A percentile compares a stretch with the other conserved stretches of the same genome.
Conservation (phyloP, 495 filamentous ascomycete genomes). For the Bacidia rubella region DNA sequence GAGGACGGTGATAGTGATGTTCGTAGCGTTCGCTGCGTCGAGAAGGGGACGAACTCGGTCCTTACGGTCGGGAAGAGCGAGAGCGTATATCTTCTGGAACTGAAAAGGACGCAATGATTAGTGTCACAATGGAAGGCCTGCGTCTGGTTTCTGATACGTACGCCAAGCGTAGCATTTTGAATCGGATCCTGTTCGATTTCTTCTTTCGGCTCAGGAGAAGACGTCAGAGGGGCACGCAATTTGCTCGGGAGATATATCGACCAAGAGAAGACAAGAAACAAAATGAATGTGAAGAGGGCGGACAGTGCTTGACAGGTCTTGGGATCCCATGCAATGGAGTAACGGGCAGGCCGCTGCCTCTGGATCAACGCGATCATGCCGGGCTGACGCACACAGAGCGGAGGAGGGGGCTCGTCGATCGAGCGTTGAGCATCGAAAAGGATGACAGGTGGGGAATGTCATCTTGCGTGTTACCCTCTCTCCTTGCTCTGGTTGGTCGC, state of each 20-base stretch:
- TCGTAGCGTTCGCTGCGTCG: conserved; percentile 12
- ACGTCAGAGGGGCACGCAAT: neutral
- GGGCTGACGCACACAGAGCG: neutral
- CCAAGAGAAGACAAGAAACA: conserved; percentile 10
- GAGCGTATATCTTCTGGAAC: conserved; percentile 11
- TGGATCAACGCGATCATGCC: neutral
- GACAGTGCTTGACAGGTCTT: neutral
- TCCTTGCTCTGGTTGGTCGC: neutral
- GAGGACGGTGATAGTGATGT: conserved; percentile 13
- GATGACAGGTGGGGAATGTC: neutral
- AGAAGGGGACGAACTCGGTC: conserved; percentile 11
- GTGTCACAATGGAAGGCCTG: neutral
- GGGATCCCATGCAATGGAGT: neutral
- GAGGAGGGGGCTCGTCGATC: neutral
- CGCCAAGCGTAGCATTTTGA: conserved; percentile 9
- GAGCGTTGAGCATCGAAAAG: neutral
- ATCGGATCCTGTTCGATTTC: conserved; percentile 2
- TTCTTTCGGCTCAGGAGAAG: neutral
- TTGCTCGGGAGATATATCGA: conserved; percentile 1
- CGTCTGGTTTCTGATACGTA: neutral
- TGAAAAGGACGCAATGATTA: neutral
- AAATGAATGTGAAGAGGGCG: conserved; percentile 1
- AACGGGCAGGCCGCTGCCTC: neutral
- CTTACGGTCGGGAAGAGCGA: conserved; percentile 8
- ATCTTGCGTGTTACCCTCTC: neutral